Base-by-base conservation (phyloP, 2,329 filamentous ascomycete species). In the Ophiostoma montium region DNA sequence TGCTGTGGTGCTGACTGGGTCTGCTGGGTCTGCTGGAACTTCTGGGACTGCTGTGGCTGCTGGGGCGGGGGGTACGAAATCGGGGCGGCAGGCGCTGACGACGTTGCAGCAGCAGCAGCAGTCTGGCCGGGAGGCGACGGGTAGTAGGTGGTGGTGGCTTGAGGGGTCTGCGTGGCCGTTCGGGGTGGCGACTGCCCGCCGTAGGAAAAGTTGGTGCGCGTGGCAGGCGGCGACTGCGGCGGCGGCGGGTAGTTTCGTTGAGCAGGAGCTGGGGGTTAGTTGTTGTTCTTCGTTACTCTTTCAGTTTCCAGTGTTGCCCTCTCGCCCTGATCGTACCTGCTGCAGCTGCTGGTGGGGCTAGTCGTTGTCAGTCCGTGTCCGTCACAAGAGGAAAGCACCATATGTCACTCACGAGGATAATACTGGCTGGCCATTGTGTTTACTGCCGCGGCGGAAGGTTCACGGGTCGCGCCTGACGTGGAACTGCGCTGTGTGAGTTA, bases 141-240 rank as follows among this genome's bases (percentile, higher is more conserved):
- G 35, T 65, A 65, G 30, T 59, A 61, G 53, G 62, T 62, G 49
- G 59, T n/a, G n/a, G n/a, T n/a, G n/a, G n/a, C n/a, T n/a, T n/a
- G n/a, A n/a, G n/a, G 8, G 8, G 23, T 8, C 23, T 27, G 23
- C 5, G 23, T 61, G 9, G 48, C 19, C 16, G 42, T 45, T 16
- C 38, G 45, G 19, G 47, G 42, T n/a, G 51, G 62, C 18, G 62
- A 49, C n/a, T 60, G 58, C 35, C 53, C 53, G 39, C 50, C 50
- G 48, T 65, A 65, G 8, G 63, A 63, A 53, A 65, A 65, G 51
- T 61, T 62, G 50, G 62, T 63, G 53, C 62, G 58, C 19, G 57
- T 60, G 13, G 63, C 62, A 16, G 63, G 63, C 16, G 63, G 62
- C 31, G 63, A 65, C 57, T 60, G 60, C 32, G 63, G 63, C 46